Conservation (phyloP, 2,329 filamentous ascomycete genomes). For the Arthrinium phaeospermum region DNA sequence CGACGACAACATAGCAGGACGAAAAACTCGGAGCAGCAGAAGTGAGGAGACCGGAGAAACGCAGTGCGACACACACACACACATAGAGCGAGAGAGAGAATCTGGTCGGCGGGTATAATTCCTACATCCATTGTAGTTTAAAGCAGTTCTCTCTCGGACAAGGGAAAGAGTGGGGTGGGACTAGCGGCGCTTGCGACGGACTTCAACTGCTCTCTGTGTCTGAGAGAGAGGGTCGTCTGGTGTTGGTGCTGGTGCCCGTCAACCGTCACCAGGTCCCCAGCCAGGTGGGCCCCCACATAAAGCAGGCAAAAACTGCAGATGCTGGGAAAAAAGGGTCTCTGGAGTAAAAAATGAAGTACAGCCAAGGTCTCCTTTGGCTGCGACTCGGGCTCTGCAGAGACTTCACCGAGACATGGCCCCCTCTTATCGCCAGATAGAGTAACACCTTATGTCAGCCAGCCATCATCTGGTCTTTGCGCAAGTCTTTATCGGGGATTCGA, state of each 20-base stretch:
- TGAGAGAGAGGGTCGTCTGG: neutral
- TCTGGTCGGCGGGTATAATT: slow-evolving; percentile 1
- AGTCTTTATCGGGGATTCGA: neutral
- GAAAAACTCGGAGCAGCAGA: neutral
- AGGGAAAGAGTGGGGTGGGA: neutral
- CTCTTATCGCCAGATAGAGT: neutral
- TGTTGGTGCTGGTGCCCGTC: neutral
- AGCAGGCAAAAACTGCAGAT: neutral
- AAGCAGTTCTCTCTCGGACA: slow-evolving; percentile 1
- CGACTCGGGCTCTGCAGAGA: neutral
- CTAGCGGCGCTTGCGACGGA: slow-evolving; percentile 14
- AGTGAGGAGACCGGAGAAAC: slow-evolving; percentile 8
- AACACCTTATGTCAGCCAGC: slow-evolving; percentile 1
- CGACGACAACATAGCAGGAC: neutral
- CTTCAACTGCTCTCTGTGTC: neutral
- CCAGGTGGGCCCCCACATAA: neutral
- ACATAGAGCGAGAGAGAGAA: neutral
- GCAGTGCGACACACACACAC: slow-evolving; percentile 5
- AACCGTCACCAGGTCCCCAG: slow-evolving; percentile 4
- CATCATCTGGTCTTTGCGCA: neutral
- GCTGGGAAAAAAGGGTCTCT: slow-evolving; percentile 7
- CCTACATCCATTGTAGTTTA: slow-evolving; percentile 9
- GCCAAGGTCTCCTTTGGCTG: neutral
- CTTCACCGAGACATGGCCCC: slow-evolving; percentile 1
- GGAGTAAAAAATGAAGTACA: neutral